These are phyloP conservation scores for Codiaeum variegatum DNA, from an alignment of 441 rosid genomes.

Conservation along the genomic window DNA sequence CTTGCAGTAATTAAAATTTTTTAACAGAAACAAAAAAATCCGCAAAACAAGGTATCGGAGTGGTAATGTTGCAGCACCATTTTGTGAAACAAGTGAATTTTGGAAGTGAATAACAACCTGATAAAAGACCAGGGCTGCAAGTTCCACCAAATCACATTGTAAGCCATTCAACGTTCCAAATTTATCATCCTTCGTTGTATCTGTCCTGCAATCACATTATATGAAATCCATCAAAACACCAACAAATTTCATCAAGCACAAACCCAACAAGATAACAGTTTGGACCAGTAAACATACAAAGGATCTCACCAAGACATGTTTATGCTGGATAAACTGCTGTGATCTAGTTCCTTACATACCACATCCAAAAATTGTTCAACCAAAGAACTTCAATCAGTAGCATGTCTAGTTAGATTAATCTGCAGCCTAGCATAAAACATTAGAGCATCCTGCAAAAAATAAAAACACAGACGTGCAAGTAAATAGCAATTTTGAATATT, in stretches of 20 bases:
- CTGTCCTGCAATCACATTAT: conserved; percentile 50
- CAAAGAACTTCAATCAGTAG: conserved; percentile 51
- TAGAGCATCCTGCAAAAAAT: conserved; percentile 64
- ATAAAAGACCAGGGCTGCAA: conserved; percentile 75
- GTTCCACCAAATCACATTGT: conserved; percentile 66
- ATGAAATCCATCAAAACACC: conserved; percentile 25
- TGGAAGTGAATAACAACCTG: conserved; percentile 40
- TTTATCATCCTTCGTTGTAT: conserved; percentile 73
- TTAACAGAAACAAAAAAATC: background rate
- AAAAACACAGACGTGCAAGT: conserved; percentile 17
- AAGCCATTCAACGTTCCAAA: conserved; percentile 61
- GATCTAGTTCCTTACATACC: conserved; percentile 85
- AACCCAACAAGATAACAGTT: background rate
- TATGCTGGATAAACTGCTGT: conserved; percentile 46
- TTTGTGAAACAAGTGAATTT: background rate
- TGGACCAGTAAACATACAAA: conserved; percentile 18
- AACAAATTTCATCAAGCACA: conserved; percentile 17
- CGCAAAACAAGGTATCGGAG: background rate
- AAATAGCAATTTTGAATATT: conserved; percentile 12
- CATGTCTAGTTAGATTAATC: conserved; percentile 60
- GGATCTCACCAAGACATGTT: conserved; percentile 46
- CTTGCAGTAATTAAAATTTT: background rate
- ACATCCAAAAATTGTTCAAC: conserved; percentile 79
- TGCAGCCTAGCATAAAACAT: conserved; percentile 69
- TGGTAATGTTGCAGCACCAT: background rate